Evolutionary conservation across 1,139 yeast species (phyloP), one percentile per base, ranked within the genome.

Genomic region (Sugiyamaella xylanicola): DNA sequence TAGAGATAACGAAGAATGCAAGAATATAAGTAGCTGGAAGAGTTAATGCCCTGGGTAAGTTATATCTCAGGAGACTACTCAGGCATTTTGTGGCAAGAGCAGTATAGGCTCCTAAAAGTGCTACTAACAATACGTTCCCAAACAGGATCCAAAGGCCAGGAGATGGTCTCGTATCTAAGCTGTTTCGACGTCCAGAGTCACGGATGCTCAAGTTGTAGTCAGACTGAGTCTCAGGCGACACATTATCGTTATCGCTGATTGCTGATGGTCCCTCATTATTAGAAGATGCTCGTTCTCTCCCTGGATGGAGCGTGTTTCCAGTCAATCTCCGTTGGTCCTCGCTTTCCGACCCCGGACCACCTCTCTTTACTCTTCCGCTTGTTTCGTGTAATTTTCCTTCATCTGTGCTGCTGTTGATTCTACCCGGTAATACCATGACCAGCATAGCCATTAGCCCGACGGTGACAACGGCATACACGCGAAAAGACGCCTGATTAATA

Each of bases 41-140:
- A 5, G 62, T 52, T 4, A 74, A 42, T 1, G 72, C 67, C 15
- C 60, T 53, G 19, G 60, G 55, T n/a, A 71, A 53, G 11, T 71
- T 67, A 53, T 64, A 68, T 20, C 72, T 68, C 11, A 75, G 64
- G 29, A 75, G 58, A 4, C 73, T 64, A 15, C 73, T 68, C 13
- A 77, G 63, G 36, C 73, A 66, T 60, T 77, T 77, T 21, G 80
- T 74, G 2, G 74, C 64, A 20, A 76, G 64, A 3, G 79, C 81
- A 0, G 79, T 74, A 56, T 72, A 72, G 0, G 80, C 75, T 1
- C 81, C 81, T 56, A 76, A 68, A 1, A 77, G 58, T 0, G 80
- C 78, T 2, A 77, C 79, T 4, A 76, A 58, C 5, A 65, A 62
- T 27, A 75, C 62, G 53, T 74, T 72, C 32, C 35, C 53, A 16